A percentile compares a stretch with the other conserved stretches of the same genome.
These are phyloP conservation scores for Botryosphaeria dothidea DNA, from an alignment of 2,329 filamentous ascomycete genomes.

Conservation along the genomic window DNA sequence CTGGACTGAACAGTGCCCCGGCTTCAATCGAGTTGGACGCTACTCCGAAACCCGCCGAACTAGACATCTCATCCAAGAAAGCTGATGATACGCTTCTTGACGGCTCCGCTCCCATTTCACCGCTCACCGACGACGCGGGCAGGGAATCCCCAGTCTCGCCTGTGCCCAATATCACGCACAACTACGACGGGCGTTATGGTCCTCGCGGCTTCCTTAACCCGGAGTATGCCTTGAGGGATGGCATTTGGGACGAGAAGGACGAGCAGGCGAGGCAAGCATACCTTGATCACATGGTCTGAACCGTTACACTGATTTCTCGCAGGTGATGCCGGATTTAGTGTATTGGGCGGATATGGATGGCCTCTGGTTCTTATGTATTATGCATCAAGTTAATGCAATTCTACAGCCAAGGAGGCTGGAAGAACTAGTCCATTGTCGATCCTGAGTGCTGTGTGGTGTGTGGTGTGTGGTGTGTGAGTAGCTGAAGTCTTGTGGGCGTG, in stretches of 20 bases:
- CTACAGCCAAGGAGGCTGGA: no score
- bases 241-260: background rate
- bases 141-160: background rate
- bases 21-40: background rate
- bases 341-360: no score
- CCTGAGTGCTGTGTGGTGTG: no score
- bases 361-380: no score
- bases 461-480: no score
- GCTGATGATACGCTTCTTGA: background rate
- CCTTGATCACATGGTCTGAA: no score
- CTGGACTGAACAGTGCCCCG: no score
- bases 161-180: background rate
- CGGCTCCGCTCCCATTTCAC: background rate
- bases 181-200: background rate
- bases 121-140: background rate
- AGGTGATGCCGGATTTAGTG: no score
- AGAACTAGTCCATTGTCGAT: no score
- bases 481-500: no score
- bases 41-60: background rate
- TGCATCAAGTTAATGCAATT: no score
- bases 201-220: background rate
- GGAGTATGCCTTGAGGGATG: slow-evolving; percentile 3
- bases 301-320: no score
- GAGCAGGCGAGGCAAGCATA: background rate
- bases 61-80: background rate